Base-by-base conservation (phyloP, 768 basidiomycete species). In the Termitomyces sp. region DNA sequence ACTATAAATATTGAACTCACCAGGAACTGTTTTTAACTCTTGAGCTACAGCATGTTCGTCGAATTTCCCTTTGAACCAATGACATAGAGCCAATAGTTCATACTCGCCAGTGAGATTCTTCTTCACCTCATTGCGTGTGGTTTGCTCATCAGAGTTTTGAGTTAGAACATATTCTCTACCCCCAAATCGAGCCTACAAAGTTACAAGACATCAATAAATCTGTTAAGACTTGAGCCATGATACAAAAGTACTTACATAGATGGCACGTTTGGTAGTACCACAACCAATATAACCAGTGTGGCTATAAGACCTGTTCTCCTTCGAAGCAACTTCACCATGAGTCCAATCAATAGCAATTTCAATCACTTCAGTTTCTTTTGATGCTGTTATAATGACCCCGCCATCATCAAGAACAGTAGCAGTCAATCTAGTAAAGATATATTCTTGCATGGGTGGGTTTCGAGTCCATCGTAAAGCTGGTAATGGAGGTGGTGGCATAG, bases 41-140 rank as follows among this genome's bases (percentile, higher is more conserved):
- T 46, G 46, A 11, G n/a, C 24, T 18, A 3, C 40, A 52, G 28
- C 41, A 38, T 57, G 48, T 48, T 41, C 41, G 13, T 41, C 20
- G 43, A 68, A 70, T 46, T 62, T 53, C 18, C 22, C 30, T 44
- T 68, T 65, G 48, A 70, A 61, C 10, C n/a, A n/a, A 47, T 70
- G 44, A 16, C 57, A 58, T 14, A 53, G 20, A 28, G 52, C 51
- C 16, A 69, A 57, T 30, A 69, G 56, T 24, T 43, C 50, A 43
- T 58, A 64, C 36, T 69, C 62, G 13, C 60, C 60, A 16, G 33
- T 30, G 8, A 68, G 40, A 24, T 63, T 54, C 0, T 55, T 47
- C 33, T 55, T 43, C 11, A 64, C 62, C 9, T 60, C 57, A 14
- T 45, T 30, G 2, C 16, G n/a, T 10, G 35, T 48, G 26, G 52